phyloP scores from a whole-genome alignment of 768 basidiomycete species.

The Boletus tomentosulus region DNA sequence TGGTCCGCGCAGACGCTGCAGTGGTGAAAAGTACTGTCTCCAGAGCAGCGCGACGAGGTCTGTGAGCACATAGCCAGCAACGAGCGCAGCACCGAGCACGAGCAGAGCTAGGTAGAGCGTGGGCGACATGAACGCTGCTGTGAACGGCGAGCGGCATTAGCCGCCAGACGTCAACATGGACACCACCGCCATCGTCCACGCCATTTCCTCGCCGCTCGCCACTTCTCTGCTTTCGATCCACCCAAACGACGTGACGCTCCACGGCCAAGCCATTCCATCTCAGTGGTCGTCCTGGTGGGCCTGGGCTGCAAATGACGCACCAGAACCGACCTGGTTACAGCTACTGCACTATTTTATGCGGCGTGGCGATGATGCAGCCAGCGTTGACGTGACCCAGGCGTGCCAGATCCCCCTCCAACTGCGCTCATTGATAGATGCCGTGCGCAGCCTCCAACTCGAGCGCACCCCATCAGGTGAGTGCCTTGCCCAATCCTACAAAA shows the following conservation, averaged over 20 bases:
- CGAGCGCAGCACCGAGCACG: slow-evolving; percentile 10
- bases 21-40: slow-evolving; percentile 45
- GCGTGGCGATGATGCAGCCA: too few species aligned
- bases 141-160: background rate
- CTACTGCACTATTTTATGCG: slow-evolving; percentile 20
- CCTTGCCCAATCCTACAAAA: background rate
- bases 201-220: slow-evolving; percentile 19
- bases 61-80: slow-evolving; percentile 26
- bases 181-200: slow-evolving; percentile 13
- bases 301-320: slow-evolving; percentile 25
- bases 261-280: slow-evolving; percentile 15
- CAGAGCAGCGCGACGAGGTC: slow-evolving; percentile 41
- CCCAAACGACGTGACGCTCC: slow-evolving; percentile 41
- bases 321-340: slow-evolving; percentile 22
- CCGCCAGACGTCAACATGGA: background rate
- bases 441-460: slow-evolving; percentile 25
- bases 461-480: slow-evolving; percentile 18
- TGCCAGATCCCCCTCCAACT: slow-evolving; percentile 23
- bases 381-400: background rate
- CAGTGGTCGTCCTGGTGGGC: slow-evolving; percentile 36
- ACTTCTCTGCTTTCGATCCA: slow-evolving; percentile 41
- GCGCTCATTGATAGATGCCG: slow-evolving; percentile 18
- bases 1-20: slow-evolving; percentile 45
- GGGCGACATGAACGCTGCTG: slow-evolving; percentile 1
- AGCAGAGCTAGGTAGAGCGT: slow-evolving; percentile 1